Base-by-base conservation (phyloP, 371 early-diverging fungal species). In the Mortierella sp. region DNA sequence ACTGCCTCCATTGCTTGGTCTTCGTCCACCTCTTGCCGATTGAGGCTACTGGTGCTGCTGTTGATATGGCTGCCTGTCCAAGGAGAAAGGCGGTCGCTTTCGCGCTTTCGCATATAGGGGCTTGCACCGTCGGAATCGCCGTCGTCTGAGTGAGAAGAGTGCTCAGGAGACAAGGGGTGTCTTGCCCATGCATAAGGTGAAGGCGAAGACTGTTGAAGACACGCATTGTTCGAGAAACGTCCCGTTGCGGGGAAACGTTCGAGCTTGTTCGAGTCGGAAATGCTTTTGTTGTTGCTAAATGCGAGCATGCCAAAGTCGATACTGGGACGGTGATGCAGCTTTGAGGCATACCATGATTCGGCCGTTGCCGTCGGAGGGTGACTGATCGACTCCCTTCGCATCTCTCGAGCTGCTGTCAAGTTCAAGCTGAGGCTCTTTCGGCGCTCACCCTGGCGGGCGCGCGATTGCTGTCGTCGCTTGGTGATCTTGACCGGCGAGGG, bases 281-380 rank as follows among this genome's bases (percentile, higher is more conserved):
- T 37, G 37, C 9, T 37, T 3, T 37, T 37, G 37, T 37, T 37
- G 37, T 37, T 37, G 37, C 37, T 9, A 37, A 37, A 37, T 14
- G n/a, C n/a, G 25, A 16, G 28, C 55, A 68, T 18, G 37, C 71
- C 71, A 57, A 44, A 75, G 52, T 75, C 76, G 9, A 75, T 67
- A 47, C 76, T 75, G 3, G 76, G 62, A 18, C 76, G 67, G 57
- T 77, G 79, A 60, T 77, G 79, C 55, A 77, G 60, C 53, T 66
- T 77, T 46, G 79, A 77, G 16, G 72, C 73, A 58, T 77, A 77
- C 72, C 73, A 77, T 0, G 79, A 68, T 48, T 72, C 72, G 9
- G 57, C 21, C 1, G 65, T 30, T 0, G 57, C 37, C 9, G 37
- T 37, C 37, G 37, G 37, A 37, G 37, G 37, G 37, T 37, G 37